A percentile compares a stretch with the other conserved stretches of the same genome.
phyloP scores from a whole-genome alignment of 805 yeast genomes.

The Wickerhamiella bombiphila region DNA sequence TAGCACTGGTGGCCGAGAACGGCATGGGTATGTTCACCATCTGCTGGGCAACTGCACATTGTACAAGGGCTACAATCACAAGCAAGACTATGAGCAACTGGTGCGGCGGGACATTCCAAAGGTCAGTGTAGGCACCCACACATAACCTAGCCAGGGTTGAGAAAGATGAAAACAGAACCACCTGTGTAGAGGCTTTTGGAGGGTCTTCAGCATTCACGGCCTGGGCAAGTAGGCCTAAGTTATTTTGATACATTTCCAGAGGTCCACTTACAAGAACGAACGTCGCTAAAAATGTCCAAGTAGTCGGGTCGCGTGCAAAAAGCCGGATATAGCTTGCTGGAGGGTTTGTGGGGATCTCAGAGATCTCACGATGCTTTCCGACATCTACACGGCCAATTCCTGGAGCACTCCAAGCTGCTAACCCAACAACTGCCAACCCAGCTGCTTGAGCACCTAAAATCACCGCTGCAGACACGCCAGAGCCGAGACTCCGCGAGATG shows the following conservation, averaged over 20 bases:
- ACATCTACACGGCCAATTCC: conserved; percentile 10
- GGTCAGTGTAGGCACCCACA: conserved; percentile 58
- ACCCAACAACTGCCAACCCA: conserved; percentile 16
- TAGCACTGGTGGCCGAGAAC: conserved; percentile 25
- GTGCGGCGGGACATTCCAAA: conserved; percentile 27
- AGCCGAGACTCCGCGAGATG: conserved; percentile 13
- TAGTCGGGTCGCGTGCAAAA: conserved; percentile 13
- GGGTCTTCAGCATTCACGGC: conserved; percentile 22
- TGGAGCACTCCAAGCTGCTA: conserved; percentile 18
- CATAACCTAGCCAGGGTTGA: conserved; percentile 59
- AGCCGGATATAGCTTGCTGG: conserved; percentile 14
- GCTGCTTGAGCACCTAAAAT: conserved; percentile 16
- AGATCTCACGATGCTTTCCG: neutral
- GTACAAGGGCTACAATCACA: conserved; percentile 20
- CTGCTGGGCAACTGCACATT: conserved; percentile 3
- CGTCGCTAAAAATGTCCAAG: conserved; percentile 49
- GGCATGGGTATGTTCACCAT: conserved; percentile 25
- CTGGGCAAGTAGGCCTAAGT: conserved; percentile 59
- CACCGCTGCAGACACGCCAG: neutral
- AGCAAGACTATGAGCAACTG: conserved; percentile 21
- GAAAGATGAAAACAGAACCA: conserved; percentile 44
- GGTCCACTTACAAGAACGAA: conserved; percentile 67
- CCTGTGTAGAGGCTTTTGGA: conserved; percentile 25
- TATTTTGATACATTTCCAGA: conserved; percentile 68
- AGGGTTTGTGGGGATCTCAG: neutral